Percentiles rank a stretch among this genome's conserved stretches.
Conservation (phyloP, 1,139 yeast genomes). For the Taiozyma sp. region DNA sequence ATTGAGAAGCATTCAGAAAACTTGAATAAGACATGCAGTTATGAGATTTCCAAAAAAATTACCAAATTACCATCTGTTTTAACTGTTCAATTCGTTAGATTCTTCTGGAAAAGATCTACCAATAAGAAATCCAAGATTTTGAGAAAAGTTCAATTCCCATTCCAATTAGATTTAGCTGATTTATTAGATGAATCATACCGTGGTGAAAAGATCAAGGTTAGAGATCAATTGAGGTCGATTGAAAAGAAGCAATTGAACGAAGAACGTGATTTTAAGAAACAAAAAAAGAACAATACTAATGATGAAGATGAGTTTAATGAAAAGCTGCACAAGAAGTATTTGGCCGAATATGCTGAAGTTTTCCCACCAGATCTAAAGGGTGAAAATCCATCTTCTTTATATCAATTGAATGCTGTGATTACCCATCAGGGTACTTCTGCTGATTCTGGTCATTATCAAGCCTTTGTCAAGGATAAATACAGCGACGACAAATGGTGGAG, state of each 20-base stretch:
- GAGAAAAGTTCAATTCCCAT: constrained; percentile 92
- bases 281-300: constrained; percentile 37
- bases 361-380: constrained; percentile 40
- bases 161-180: constrained; percentile 85
- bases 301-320: constrained; percentile 29
- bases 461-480: constrained; percentile 69
- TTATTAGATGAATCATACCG: constrained; percentile 74
- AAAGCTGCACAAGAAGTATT: constrained; percentile 34
- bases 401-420: constrained; percentile 76
- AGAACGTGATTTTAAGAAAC: constrained; percentile 70
- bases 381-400: constrained; percentile 84
- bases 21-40: constrained; percentile 66
- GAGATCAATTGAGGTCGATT: constrained; percentile 75
- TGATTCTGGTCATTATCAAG: constrained; percentile 96
- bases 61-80: constrained; percentile 82
- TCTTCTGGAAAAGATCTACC: constrained; percentile 93
- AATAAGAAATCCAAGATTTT: constrained; percentile 88
- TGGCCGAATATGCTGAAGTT: constrained; percentile 31
- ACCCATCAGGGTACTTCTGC: constrained; percentile 96
- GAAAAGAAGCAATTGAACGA: constrained; percentile 75
- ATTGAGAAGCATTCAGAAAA: constrained; percentile 74
- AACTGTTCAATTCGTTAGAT: constrained; percentile 89
- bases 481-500: constrained; percentile 89
- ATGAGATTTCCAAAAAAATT: constrained; percentile 64
- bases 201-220: constrained; percentile 57